phyloP scores from a whole-genome alignment of 192 early-diverging fungal genomes.

The Gaertneriomyces semiglobifer region DNA sequence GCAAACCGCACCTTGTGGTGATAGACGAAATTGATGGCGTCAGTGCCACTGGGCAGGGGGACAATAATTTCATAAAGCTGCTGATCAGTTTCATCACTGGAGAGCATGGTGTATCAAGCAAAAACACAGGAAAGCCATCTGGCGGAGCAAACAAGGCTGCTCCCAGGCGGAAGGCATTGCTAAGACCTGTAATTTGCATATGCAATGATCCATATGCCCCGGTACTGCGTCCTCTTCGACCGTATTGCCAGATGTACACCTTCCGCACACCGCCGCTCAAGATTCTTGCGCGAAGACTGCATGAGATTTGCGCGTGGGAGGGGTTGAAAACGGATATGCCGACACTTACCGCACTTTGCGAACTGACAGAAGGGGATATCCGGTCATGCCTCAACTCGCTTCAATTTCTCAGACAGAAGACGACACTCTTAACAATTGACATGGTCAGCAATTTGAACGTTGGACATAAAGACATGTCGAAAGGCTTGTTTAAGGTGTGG shows the following conservation, averaged over 20 bases:
- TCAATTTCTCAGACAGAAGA: slow-evolving; percentile 53
- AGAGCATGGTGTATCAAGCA: neutral
- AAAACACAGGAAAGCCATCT: neutral
- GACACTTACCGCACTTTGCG: slow-evolving; percentile 69
- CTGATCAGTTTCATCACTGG: slow-evolving; percentile 58
- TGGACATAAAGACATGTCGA: slow-evolving; percentile 77
- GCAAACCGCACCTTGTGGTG: slow-evolving; percentile 77
- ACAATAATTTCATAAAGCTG: slow-evolving; percentile 79
- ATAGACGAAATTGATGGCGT: slow-evolving; percentile 98
- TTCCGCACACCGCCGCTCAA: slow-evolving; percentile 63
- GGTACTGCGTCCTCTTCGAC: slow-evolving; percentile 77
- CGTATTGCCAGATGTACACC: slow-evolving; percentile 68
- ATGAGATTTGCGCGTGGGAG: slow-evolving; percentile 76
- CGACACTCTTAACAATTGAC: slow-evolving; percentile 31
- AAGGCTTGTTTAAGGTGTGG: slow-evolving; percentile 79
- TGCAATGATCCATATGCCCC: slow-evolving; percentile 97
- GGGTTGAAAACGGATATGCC: slow-evolving; percentile 69
- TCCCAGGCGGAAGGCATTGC: slow-evolving; percentile 41
- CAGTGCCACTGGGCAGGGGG: slow-evolving; percentile 58
- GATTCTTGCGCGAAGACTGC: slow-evolving; percentile 68
- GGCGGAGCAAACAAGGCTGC: slow-evolving; percentile 19
- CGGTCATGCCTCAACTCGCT: slow-evolving; percentile 84
- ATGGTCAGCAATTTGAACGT: slow-evolving; percentile 36
- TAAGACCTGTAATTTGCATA: slow-evolving; percentile 96
- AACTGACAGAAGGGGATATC: slow-evolving; percentile 81